Base-by-base conservation (phyloP, 345 rosid species). In the Carallia brachiata region DNA sequence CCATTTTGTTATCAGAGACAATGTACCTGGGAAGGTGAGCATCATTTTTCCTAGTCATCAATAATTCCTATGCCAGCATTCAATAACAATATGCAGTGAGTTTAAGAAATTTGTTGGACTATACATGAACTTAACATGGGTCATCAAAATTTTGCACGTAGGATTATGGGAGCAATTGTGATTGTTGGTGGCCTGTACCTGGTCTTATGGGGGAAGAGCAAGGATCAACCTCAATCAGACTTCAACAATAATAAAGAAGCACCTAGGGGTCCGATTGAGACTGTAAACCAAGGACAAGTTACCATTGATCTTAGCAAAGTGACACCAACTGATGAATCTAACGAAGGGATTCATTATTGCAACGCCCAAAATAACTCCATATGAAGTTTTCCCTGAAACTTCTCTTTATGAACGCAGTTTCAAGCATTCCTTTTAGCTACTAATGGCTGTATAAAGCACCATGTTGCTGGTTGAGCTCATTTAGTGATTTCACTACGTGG, bases 171-270 rank as follows among this genome's bases (percentile, higher is more conserved):
- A 69, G 90, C 92, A 59, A 1, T 76, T 5, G 86, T 84, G 55
- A 89, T 93, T 70, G 86, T 89, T 4, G 56, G 76, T 19, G 98
- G 98, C 9, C 79, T 93, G 13, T 90, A 93, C 34, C 63, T 86
- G 12, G 89, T 90, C 44, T 75, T 93, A 34, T 93, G 97, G 98
- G 96, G 96, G 6, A 88, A 89, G 64, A 83, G 87, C 75, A 85
- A 84, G 72, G 97, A 93, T 77, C 73, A 77, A 66, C 52, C 65
- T 23, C 53, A 52, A 55, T 52, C 79, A 19, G 27, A 56, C 32
- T 34, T 31, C 52, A 31, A 44, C 37, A 28, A 55, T 40, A 59
- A 23, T n/a, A 23, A 19, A 30, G 60, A 27, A 56, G 31, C 15
- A 27, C 31, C 60, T 0, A 9, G 6, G 7, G 31, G 31, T 19